Evolutionary conservation across 176 grass and related monocot genomes (phyloP).

Genomic region (Oryza rufipogon): DNA sequence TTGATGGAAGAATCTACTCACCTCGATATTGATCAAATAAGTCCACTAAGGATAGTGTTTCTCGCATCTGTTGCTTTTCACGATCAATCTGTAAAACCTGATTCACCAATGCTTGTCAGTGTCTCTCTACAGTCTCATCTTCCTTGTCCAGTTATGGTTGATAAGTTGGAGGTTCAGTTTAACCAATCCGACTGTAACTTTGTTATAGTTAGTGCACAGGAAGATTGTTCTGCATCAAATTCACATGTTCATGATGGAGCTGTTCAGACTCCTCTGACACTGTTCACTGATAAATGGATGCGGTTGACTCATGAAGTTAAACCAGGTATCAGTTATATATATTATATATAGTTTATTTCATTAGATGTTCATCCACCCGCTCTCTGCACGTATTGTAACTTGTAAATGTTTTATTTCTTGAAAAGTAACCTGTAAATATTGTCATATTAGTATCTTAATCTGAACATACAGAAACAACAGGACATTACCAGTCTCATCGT

Average conservation of each 20-base stretch:
- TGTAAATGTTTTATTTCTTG: background rate
- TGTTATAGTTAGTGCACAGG: slow-evolving; percentile 59
- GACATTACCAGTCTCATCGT: too few relatives aligned
- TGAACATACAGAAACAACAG: background rate
- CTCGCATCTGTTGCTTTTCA: slow-evolving; percentile 86
- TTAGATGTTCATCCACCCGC: slow-evolving; percentile 9
- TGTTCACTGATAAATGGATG: slow-evolving; percentile 81
- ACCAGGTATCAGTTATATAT: slow-evolving; percentile 65
- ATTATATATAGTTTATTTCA: slow-evolving; percentile 35
- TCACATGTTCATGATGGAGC: slow-evolving; percentile 38
- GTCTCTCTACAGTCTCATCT: slow-evolving; percentile 92
- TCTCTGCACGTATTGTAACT: background rate
- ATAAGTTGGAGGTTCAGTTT: slow-evolving; percentile 88
- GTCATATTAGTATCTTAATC: background rate
- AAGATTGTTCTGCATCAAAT: slow-evolving; percentile 42
- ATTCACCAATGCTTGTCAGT: slow-evolving; percentile 62
- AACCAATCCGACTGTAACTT: slow-evolving; percentile 89
- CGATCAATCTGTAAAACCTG: slow-evolving; percentile 88
- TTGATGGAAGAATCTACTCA: slow-evolving; percentile 52
- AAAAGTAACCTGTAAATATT: background rate
- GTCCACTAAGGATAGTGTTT: slow-evolving; percentile 74
- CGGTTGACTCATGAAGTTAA: slow-evolving; percentile 77
- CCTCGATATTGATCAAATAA: slow-evolving; percentile 86
- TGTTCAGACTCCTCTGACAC: slow-evolving; percentile 49
- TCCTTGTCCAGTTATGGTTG: slow-evolving; percentile 65